These are phyloP conservation scores for Stachybotrys echinatus DNA, from an alignment of 2,329 filamentous ascomycete species.

Conservation along the genomic window DNA sequence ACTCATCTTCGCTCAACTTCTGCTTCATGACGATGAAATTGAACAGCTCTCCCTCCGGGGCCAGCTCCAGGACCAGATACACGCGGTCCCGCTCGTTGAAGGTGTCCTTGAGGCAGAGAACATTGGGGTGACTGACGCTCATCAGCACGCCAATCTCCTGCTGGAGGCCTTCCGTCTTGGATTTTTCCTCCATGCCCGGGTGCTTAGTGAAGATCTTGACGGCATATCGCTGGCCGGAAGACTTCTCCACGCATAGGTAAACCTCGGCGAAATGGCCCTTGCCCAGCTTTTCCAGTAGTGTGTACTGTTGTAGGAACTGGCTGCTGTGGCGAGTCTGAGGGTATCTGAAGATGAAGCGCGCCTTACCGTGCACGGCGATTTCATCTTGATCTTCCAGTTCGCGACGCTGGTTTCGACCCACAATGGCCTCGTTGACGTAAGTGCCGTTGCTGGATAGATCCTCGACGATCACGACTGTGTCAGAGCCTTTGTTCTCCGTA, in stretches of 20 bases:
- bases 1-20: slow-evolving; percentile 72
- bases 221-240: slow-evolving; percentile 74
- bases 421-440: slow-evolving; percentile 85
- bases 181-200: slow-evolving; percentile 72
- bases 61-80: slow-evolving; percentile 80
- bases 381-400: slow-evolving; percentile 89
- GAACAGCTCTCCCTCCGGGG: slow-evolving; percentile 83
- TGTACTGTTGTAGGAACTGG: slow-evolving; percentile 82
- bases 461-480: slow-evolving; percentile 72
- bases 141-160: slow-evolving; percentile 96
- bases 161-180: slow-evolving; percentile 80
- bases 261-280: slow-evolving; percentile 96
- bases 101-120: slow-evolving; percentile 89
- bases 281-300: slow-evolving; percentile 75
- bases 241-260: slow-evolving; percentile 83
- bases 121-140: slow-evolving; percentile 91
- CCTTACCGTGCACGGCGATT: slow-evolving; percentile 78
- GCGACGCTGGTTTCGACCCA: slow-evolving; percentile 87
- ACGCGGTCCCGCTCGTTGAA: slow-evolving; percentile 89
- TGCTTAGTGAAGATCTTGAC: slow-evolving; percentile 94
- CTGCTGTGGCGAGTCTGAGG: slow-evolving; percentile 69
- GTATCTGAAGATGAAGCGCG: slow-evolving; percentile 88
- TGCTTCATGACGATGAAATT: slow-evolving; percentile 82
- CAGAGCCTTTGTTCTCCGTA: slow-evolving; percentile 50
- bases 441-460: slow-evolving; percentile 96